Evolutionary conservation across 2,329 filamentous ascomycete species (phyloP), one percentile per base, ranked within the genome.

Genomic region (Curvularia sp.): DNA sequence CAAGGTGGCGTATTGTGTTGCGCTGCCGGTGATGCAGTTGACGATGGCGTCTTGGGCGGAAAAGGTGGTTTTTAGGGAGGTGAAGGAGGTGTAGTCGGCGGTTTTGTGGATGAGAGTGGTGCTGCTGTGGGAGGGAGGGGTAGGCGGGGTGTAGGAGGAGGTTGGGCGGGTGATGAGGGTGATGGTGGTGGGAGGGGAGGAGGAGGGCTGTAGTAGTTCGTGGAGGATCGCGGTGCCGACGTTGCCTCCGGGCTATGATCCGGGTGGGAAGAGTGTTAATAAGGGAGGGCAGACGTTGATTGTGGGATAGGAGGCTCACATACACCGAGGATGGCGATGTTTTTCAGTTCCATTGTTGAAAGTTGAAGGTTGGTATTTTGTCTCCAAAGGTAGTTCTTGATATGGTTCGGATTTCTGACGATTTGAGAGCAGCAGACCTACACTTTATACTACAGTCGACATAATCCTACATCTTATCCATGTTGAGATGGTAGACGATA

Each of bases 21-120:
- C 73, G n/a, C 77, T 76, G 7, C 80, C 80, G 24, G 85, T 75
- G 2, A 81, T 75, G 18, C 79, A 78, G 56, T 72, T 75, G 22
- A 88, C 74, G 30, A 88, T 74, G 0, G 83, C 86, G 57, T 88
- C 86, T 59, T 86, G 81, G 33, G 80, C 82, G 13, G 77, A 60
- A 30, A 89, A 80, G 1, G 81, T 82, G 2, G 77, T 61, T 18
- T 55, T 58, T 5, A 76, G 67, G 1, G 72, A 70, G 1, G 56
- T 31, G 0, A 68, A 39, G 13, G 73, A 75, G 0, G 52, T 52
- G 56, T 70, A 75, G 55, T 76, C 72, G 3, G 61, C 61, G 3
- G 57, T 52, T 31, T 65, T 70, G 54, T 62, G 55, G 4, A 49
- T 60, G 51, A 76, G 65, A 42, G 56, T 55, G 39, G 63, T 63